These are phyloP conservation scores for Backusella circina DNA, from an alignment of 192 early-diverging fungal species.

Conservation along the genomic window DNA sequence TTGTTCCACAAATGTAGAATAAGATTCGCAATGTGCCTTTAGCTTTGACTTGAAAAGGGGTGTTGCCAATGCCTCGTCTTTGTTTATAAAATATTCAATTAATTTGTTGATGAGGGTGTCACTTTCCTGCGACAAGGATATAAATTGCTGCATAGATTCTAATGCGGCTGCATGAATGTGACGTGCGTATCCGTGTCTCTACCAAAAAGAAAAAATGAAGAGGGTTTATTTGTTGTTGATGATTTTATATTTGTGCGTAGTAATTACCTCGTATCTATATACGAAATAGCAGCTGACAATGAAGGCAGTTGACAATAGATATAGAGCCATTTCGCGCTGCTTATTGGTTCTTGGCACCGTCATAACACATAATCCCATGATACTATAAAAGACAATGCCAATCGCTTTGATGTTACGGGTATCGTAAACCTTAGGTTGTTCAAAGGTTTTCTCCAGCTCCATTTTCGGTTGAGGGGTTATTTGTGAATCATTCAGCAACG, in stretches of 20 bases:
- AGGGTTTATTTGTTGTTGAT: not conserved
- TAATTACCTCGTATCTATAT: not conserved
- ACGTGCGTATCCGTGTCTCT: not conserved
- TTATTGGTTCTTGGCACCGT: not conserved
- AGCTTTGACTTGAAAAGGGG: not conserved
- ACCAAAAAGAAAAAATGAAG: not conserved
- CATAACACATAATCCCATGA: not conserved
- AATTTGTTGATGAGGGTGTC: not conserved
- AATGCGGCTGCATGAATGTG: conserved; percentile 2
- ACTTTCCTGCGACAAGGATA: not conserved
- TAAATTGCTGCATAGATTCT: not conserved
- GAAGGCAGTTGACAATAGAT: not conserved
- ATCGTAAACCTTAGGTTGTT: not conserved
- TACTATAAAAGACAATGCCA: not conserved
- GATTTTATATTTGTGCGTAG: not conserved
- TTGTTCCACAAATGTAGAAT: not conserved
- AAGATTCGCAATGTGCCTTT: not conserved
- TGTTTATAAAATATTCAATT: not conserved
- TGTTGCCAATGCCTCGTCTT: not conserved
- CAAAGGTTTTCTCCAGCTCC: not conserved
- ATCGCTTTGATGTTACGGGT: not conserved
- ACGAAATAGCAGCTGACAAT: not conserved
- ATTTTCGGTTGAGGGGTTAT: not conserved
- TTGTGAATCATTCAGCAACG: conserved; percentile 35
- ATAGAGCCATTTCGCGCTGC: not conserved